Percentiles rank a stretch among this genome's conserved stretches.
phyloP scores from a whole-genome alignment of 2,329 filamentous ascomycete species.

The Fusarium globosum region DNA sequence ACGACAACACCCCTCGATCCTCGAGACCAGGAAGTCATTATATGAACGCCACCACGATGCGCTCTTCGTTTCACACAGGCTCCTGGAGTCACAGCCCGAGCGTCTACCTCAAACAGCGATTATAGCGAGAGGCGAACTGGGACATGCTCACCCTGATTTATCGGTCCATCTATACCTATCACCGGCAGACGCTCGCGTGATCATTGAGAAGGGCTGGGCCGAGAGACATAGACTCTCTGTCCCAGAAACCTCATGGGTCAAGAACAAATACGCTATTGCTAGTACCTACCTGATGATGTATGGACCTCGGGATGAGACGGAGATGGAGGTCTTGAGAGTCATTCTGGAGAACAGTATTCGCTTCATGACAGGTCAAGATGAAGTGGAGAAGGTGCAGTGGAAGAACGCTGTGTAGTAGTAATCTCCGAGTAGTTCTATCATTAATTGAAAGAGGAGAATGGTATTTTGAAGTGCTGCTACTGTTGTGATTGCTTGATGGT shows the following conservation, averaged over 20 bases:
- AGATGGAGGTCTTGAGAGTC: background rate
- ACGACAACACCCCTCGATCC: too few species aligned
- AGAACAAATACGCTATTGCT: background rate
- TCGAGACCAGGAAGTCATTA: too few species aligned
- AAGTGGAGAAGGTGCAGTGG: background rate
- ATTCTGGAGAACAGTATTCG: background rate
- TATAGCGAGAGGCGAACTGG: background rate
- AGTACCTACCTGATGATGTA: background rate
- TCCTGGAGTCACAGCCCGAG: background rate
- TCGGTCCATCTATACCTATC: background rate
- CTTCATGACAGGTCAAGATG: background rate
- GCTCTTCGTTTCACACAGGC: background rate
- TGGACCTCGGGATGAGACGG: background rate
- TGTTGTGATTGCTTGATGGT: too few species aligned
- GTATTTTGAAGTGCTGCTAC: too few species aligned
- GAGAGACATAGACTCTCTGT: background rate
- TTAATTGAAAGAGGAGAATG: too few species aligned
- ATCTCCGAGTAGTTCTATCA: accelerated
- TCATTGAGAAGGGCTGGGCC: background rate
- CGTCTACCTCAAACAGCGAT: background rate
- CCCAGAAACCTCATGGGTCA: background rate
- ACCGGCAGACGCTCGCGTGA: background rate
- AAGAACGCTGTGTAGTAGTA: too few species aligned
- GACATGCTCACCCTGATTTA: background rate
- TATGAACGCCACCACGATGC: background rate